Conservation (phyloP, 2,329 filamentous ascomycete species). For the Cordyceps cicadae region DNA sequence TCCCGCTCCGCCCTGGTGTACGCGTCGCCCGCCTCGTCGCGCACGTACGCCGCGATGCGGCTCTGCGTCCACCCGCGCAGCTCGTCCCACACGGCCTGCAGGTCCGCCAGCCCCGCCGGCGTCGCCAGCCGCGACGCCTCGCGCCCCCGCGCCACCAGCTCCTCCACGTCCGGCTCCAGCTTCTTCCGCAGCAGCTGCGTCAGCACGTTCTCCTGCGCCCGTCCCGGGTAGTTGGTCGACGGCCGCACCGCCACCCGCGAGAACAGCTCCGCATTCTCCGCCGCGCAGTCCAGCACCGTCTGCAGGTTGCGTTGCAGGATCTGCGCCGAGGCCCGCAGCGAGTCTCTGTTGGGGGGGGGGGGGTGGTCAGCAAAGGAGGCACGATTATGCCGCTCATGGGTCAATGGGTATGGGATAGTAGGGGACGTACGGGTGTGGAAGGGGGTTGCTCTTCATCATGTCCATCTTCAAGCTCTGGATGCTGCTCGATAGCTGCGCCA, state of each 20-base stretch:
- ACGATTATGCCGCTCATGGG: too few species aligned
- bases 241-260: conserved; percentile 66
- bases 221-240: conserved; percentile 64
- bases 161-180: conserved; percentile 68
- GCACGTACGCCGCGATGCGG: conserved; percentile 34
- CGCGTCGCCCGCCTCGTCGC: conserved; percentile 44
- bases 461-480: conserved; percentile 56
- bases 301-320: conserved; percentile 65
- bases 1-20: conserved; percentile 66
- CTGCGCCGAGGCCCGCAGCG: conserved; percentile 61
- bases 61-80: conserved; percentile 33
- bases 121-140: conserved; percentile 33
- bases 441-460: conserved; percentile 53
- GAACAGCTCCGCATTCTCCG: conserved; percentile 59
- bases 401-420: not conserved
- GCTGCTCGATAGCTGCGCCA: conserved; percentile 60
- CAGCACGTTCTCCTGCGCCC: conserved; percentile 57
- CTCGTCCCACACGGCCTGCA: conserved; percentile 51
- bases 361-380: not conserved
- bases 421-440: conserved; percentile 54
- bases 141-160: conserved; percentile 59
- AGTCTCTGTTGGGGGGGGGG: conserved; percentile 43
- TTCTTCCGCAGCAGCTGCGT: conserved; percentile 72
- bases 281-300: conserved; percentile 56
- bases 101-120: conserved; percentile 34